Base-by-base conservation (phyloP, 768 basidiomycete species). In the Collybia mongolica region DNA sequence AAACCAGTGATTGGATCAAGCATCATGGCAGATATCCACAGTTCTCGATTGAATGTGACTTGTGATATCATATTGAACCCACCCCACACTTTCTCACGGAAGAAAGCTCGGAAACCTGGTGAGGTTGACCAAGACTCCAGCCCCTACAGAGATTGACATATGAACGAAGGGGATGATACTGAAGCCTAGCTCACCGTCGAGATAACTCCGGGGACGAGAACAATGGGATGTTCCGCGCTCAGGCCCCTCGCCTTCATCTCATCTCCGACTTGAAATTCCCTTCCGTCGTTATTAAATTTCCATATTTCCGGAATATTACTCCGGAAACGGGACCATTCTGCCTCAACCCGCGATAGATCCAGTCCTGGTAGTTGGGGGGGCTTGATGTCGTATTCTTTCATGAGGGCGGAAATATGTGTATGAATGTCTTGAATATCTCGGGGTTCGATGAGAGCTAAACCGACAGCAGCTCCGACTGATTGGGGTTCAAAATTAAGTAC, bases 111-210 rank as follows among this genome's bases (percentile, higher is more conserved):
- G 54, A 93, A 90, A 50, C 91, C 90, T 0, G 86, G 84, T 5
- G 82, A 75, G 0, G 96, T 96, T 4, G 90, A 88, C 96, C 97
- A 99, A 6, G 90, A 93, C 63, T 98, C 95, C 51, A 98, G 71
- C 4, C 89, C 86, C 82, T 90, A 53, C 5, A 22, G 20, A 18
- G 20, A 20, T 7, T 7, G 24, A 26, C 4, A 14, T 32, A 11
- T 5, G 11, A 32, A 32, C 32, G 32, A 9, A 11, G 2, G 3
- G 11, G 32, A 26, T 3, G 5, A 32, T 32, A 12, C 26, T 26
- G 6, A 36, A 28, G 19, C 14, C 23, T 14, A 19, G 65, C 81
- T 46, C 53, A 88, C 90, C 1, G 93, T 95, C 1, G 91, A 93
- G 32, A 95, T 84, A 44, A 96, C 86, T 1, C 93, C 93, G 4